Base-by-base conservation (phyloP, 495 filamentous ascomycete genomes). In the Schizothecium vesticola region DNA sequence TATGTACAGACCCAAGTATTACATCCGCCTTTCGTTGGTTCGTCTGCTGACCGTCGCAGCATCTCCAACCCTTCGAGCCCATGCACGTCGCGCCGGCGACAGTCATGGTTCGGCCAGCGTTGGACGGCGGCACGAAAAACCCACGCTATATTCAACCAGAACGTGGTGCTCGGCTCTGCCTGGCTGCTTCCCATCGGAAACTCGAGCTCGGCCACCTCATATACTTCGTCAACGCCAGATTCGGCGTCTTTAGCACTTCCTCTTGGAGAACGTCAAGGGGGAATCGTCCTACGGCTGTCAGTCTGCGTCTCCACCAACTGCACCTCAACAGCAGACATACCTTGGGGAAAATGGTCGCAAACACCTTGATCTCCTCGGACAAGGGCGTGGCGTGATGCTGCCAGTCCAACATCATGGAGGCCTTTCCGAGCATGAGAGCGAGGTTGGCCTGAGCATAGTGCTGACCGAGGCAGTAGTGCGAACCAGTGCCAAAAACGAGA, bases 401-500 rank as follows among this genome's bases (percentile, higher is more conserved):
- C 95, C 95, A 99, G 78, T 97, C 89, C 73, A 98, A 83, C 71
- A 88, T 83, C 77, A 97, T 84, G 73, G 92, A 91, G n/a, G 96
- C 92, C 84, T 96, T 98, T 63, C 93, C 94, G 75, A 99, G 87
- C 86, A 97, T 92, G 5, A 91, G 87, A 76, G 90, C 94, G 70
- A 99, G 83, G 74, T 97, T 96, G 62, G 91, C 80, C 74, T 90
- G 87, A n/a, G 94, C 95, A 75, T 98, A 99, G 61, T 88, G 90
- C 82, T 98, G 95, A 60, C 95, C 95, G 62, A 99, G 84, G 76
- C 95, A 99, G 81, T 98, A 97, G 82, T 99, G 95, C 70, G 95
- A 91, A 13, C 95, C 95, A 7, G 92, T 95, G 69, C 95, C 95
- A 72, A 99, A 99, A 28, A 99, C 94, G 56, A 99, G 86, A 86